Evolutionary conservation across 169 alveolate species (phyloP).

Genomic region (Perkinsus marinus): DNA sequence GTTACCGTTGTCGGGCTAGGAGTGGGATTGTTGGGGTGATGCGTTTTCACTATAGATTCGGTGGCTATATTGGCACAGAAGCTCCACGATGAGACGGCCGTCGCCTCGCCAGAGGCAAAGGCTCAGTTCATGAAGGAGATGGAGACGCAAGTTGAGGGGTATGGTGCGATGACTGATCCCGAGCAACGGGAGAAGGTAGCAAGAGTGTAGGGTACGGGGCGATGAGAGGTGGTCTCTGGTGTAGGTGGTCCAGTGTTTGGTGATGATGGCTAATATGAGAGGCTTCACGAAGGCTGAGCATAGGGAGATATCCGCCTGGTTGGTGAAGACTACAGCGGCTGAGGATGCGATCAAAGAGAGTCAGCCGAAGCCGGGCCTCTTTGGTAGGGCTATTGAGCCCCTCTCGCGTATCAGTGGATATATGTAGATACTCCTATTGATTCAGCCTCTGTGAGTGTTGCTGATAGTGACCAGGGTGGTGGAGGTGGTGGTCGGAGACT

Average conservation of each 20-base stretch:
- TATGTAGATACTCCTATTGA: neutral
- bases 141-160: neutral
- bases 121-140: neutral
- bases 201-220: neutral
- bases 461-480: neutral
- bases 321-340: neutral
- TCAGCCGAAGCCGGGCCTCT: neutral
- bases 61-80: conserved; percentile 30
- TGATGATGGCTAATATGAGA: neutral
- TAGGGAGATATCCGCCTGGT: neutral
- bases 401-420: neutral
- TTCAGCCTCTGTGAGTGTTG: neutral
- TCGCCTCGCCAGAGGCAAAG: conserved; percentile 21
- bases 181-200: neutral
- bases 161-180: neutral
- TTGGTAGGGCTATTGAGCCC: neutral
- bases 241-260: neutral
- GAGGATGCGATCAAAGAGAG: neutral
- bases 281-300: neutral
- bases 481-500: neutral
- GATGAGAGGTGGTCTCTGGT: too few relatives aligned
- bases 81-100: conserved; percentile 47
- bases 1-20: too few relatives aligned
- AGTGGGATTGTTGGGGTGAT: too few relatives aligned
- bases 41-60: conserved; percentile 30